These are phyloP conservation scores for Angophora floribunda DNA, from an alignment of 345 rosid genomes.

Conservation along the genomic window DNA sequence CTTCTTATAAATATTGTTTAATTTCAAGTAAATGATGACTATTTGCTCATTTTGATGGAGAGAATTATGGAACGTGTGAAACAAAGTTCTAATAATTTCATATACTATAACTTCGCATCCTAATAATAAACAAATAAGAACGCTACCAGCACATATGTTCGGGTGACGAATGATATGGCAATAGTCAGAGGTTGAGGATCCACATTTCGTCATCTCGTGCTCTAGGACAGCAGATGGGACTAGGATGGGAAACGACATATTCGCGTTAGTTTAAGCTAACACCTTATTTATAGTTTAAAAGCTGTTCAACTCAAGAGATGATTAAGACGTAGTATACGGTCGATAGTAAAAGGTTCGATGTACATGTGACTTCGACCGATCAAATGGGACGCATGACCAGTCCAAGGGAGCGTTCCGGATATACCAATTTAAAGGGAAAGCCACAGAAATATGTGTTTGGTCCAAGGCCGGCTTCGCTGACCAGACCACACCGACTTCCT, in stretches of 20 bases:
- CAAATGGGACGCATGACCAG: not conserved
- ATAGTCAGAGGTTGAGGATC: not conserved
- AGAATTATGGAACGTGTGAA: not conserved
- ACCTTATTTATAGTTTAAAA: not conserved
- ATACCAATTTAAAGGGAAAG: not conserved
- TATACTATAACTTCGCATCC: not conserved
- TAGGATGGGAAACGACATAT: not conserved
- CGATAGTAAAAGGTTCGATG: not conserved
- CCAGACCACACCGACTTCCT: not conserved
- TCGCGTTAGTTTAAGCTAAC: not conserved
- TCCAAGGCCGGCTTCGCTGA: not conserved
- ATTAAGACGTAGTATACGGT: not conserved
- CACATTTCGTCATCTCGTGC: not conserved
- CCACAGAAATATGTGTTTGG: not conserved
- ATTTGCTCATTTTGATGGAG: not conserved
- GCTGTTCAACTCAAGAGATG: not conserved
- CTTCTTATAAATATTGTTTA: not conserved
- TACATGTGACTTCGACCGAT: not conserved
- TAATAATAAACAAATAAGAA: not conserved
- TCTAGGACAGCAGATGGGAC: not conserved
- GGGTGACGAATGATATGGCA: not conserved
- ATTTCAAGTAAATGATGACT: too few relatives aligned
- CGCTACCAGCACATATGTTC: not conserved
- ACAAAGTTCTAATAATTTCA: not conserved
- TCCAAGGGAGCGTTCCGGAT: not conserved